Conservation (phyloP, 2,329 filamentous ascomycete genomes). For the Leptodontidium sp. region DNA sequence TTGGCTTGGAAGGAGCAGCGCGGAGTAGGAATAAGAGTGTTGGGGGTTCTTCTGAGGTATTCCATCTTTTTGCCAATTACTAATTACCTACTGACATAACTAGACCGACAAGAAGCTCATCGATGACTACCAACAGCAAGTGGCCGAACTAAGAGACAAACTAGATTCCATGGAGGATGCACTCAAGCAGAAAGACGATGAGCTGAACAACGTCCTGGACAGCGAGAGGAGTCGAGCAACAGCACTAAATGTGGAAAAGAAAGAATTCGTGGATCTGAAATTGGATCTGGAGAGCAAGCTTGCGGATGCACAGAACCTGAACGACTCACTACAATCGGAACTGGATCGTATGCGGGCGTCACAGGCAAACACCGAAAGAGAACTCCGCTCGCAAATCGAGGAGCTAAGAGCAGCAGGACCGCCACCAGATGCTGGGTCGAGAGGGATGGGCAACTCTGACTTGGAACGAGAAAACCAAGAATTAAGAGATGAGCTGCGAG, state of each 20-base stretch:
- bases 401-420: slow-evolving; percentile 52
- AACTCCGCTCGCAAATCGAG: slow-evolving; percentile 70
- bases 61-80: slow-evolving; percentile 24
- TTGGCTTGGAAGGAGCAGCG: slow-evolving; percentile 60
- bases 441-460: slow-evolving; percentile 43
- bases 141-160: slow-evolving; percentile 77
- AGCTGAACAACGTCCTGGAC: slow-evolving; percentile 67
- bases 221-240: slow-evolving; percentile 63
- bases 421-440: slow-evolving; percentile 45
- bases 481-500: slow-evolving; percentile 67
- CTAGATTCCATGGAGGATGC: slow-evolving; percentile 74
- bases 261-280: slow-evolving; percentile 74
- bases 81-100: slow-evolving; percentile 33
- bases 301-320: slow-evolving; percentile 77
- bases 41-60: slow-evolving; percentile 50
- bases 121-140: slow-evolving; percentile 81
- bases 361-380: slow-evolving; percentile 68
- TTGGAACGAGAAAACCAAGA: slow-evolving; percentile 72
- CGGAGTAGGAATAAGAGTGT: slow-evolving; percentile 48
- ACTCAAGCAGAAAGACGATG: slow-evolving; percentile 75
- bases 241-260: slow-evolving; percentile 67
- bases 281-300: slow-evolving; percentile 76
- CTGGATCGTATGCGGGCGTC: slow-evolving; percentile 76
- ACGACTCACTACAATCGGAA: slow-evolving; percentile 80
- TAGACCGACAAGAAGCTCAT: slow-evolving; percentile 75